Conservation (phyloP, 1,139 yeast species). For the Geotrichum aggregatum region DNA sequence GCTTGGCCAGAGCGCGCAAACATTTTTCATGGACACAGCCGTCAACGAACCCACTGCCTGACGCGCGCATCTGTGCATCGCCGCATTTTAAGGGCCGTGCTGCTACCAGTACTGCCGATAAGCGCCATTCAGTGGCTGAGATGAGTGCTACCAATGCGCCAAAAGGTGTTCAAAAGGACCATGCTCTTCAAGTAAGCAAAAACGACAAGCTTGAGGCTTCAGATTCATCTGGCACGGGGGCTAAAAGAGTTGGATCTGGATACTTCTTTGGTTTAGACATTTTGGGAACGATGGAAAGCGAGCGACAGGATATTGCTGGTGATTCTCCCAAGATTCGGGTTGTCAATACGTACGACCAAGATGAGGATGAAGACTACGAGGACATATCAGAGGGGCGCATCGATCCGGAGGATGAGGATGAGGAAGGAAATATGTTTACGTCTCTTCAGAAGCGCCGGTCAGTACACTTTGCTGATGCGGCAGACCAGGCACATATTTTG, state of each 20-base stretch:
- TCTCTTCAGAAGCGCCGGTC: constrained; percentile 13
- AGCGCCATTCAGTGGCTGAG: constrained; percentile 1
- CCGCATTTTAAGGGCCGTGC: constrained; percentile 2
- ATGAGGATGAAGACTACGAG: neutral
- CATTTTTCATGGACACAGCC: constrained; percentile 7
- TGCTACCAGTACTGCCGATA: neutral
- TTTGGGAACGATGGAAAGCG: constrained; percentile 9
- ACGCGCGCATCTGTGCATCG: constrained; percentile 12
- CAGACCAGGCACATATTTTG: constrained; percentile 5
- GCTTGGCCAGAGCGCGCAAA: constrained; percentile 10
- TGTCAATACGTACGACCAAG: neutral
- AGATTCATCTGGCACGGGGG: neutral
- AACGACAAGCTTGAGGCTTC: too few species aligned
- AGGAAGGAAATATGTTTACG: constrained; percentile 7
- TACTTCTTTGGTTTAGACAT: constrained; percentile 12
- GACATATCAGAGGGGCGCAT: too few species aligned
- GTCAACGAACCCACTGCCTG: constrained; percentile 15
- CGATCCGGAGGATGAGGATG: constrained; percentile 1
- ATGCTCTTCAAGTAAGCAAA: too few species aligned
- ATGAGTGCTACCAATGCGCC: neutral
- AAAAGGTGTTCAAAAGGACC: neutral
- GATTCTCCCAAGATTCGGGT: constrained; percentile 12
- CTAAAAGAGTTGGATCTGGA: constrained; percentile 2
- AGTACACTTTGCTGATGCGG: constrained; percentile 10
- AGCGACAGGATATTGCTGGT: neutral